Conservation (phyloP, 305 asterid species). For the Solanum aculeatissimum region DNA sequence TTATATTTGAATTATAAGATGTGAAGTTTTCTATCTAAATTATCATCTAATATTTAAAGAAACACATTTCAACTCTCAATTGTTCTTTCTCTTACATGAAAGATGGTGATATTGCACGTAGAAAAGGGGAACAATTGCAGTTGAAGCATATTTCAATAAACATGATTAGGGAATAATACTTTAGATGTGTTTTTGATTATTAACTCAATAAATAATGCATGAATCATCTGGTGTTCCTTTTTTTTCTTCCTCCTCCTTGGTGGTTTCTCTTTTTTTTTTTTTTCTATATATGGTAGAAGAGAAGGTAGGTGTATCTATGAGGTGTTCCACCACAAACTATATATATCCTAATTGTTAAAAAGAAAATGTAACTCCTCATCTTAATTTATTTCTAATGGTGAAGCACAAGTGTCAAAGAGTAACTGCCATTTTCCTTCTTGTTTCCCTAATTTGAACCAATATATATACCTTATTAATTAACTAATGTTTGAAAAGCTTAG, state of each 20-base stretch:
- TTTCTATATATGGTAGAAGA: not conserved
- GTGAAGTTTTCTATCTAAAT: not conserved
- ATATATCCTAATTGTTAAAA: not conserved
- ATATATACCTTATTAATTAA: not conserved
- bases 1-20: not conserved
- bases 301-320: not conserved
- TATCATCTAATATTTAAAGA: not conserved
- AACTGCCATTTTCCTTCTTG: not conserved
- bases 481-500: not conserved
- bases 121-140: not conserved
- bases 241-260: not conserved
- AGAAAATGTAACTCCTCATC: not conserved
- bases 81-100: not conserved
- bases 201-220: not conserved
- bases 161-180: not conserved
- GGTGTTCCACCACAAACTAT: not conserved
- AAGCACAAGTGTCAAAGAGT: not conserved
- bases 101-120: not conserved
- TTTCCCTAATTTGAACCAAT: not conserved
- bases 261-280: not conserved
- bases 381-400: not conserved
- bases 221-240: not conserved
- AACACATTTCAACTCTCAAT: not conserved
- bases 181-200: not conserved
- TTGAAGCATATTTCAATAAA: not conserved